These are phyloP conservation scores for Ceratocystis papillata DNA, from an alignment of 2,329 filamentous ascomycete genomes.

Conservation along the genomic window DNA sequence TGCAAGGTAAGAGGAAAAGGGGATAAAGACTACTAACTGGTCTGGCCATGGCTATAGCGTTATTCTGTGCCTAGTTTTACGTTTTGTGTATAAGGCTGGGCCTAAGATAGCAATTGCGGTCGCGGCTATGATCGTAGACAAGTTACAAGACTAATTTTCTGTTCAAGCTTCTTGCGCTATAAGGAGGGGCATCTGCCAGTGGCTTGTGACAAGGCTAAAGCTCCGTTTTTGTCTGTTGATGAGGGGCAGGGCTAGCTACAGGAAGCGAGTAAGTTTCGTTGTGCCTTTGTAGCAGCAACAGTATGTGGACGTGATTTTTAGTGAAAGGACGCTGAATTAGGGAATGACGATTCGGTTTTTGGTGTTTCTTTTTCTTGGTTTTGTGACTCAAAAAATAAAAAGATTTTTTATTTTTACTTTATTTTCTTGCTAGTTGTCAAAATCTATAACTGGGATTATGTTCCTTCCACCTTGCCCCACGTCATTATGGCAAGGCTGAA, in stretches of 20 bases:
- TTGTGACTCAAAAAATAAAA: not conserved
- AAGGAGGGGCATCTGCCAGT: no score
- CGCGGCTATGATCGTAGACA: not conserved
- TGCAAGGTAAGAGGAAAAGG: not conserved
- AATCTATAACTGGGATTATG: not conserved
- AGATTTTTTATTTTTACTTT: not conserved
- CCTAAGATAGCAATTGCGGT: not conserved
- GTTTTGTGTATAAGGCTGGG: not conserved
- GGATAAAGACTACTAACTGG: slow-evolving; percentile 27
- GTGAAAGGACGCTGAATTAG: not conserved
- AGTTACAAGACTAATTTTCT: not conserved
- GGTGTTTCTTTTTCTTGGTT: not conserved
- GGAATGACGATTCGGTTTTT: not conserved
- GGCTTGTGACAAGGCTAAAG: no score
- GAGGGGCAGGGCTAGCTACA: not conserved
- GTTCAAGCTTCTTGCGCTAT: no score
- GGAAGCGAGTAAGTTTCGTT: no score
- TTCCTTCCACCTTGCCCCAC: not conserved
- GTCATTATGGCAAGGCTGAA: not conserved
- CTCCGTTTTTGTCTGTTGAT: no score
- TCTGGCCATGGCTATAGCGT: slow-evolving; percentile 28
- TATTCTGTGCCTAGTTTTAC: not conserved
- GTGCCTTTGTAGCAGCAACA: not conserved
- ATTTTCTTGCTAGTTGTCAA: not conserved
- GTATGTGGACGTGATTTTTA: not conserved